Evolutionary conservation across 2,329 filamentous ascomycete species (phyloP), one percentile per base, ranked within the genome.

Genomic region (Myotisia sp.): DNA sequence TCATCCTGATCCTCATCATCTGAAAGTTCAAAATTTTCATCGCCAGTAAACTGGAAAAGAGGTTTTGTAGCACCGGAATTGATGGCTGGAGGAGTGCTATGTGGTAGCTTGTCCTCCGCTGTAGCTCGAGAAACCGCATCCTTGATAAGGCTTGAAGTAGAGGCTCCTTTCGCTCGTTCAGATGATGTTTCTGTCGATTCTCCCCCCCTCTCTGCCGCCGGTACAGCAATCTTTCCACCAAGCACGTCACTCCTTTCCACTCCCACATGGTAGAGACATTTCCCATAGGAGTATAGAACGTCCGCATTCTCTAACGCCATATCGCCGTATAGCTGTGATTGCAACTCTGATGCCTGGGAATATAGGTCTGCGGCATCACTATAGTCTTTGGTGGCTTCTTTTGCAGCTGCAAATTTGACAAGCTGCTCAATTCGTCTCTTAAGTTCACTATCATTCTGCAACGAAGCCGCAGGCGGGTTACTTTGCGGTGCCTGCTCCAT

Each of bases 211-310:
- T 58, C 75, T 59, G 50, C 68, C 61, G 52, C 71, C 56, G 66
- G 62, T 28, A 67, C 66, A 2, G 67, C 62, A 13, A 86, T 79
- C 50, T 79, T 80, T 21, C 80, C 82, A 37, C 90, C 90, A 22
- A 98, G 68, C 16, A 98, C 86, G 52, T 95, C 86, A 53, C 85
- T 94, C 59, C 92, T 93, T 55, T 75, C 78, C 55, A 95, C 81
- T 19, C 86, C 90, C 40, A 95, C 80, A 56, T 86, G 86, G 68
- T 92, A 95, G 13, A 98, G 65, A 37, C 84, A 84, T 53, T 87
- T 82, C 9, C 90, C 90, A 59, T 98, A 98, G 43, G 85, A 73
- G 58, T 92, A 98, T 13, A 95, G 73, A 29, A 98, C 73, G 54
- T 95, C 87, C 33, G 86, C 87, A 49, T 98, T 98, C 38, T 84